Base-by-base conservation (phyloP, 257 asterid species). In the Nicotiana paniculata region DNA sequence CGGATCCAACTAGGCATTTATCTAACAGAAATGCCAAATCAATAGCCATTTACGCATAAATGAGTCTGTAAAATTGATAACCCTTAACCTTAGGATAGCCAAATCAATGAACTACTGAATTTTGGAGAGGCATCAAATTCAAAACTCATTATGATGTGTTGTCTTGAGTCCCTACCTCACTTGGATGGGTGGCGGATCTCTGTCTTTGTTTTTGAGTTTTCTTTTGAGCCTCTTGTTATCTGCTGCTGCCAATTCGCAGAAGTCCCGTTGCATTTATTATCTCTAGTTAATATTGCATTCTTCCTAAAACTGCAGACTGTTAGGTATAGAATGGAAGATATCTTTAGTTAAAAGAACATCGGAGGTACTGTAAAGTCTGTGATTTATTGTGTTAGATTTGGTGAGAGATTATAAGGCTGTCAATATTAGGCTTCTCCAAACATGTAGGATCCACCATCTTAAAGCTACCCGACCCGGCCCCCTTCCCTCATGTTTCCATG, bases 171-270 rank as follows among this genome's bases (percentile, higher is more conserved):
- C 46, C 79, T 51, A 51, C 62, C 39, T 68, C 81, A 35, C 53
- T 77, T 78, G 82, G 81, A 85, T 78, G 90, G 77, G 67, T 86
- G 89, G 88, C 80, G 84, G 87, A 61, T 43, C 74, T 84, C 81
- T 17, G 83, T 76, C 82, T 86, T 86, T 68, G 65, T 30, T 86
- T 87, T 61, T 78, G 81, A 86, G 83, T 93, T 90, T 87, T 89
- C 84, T 62, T 67, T 86, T 84, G 81, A 77, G 83, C 83, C 62
- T 83, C 88, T 82, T 18, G 46, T 75, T 48, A 28, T 79, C 75
- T 79, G 82, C 53, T 51, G 82, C 30, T 51, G 63, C 28, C 61
- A 11, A 26, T 48, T 54, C 21, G 21, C 79, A 51, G 26, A 79
- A 21, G 26, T 76, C 43, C 82, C 3, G 4, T 39, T 24, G 82